A percentile compares a stretch with the other conserved stretches of the same genome.
Conservation (phyloP, 116 monocot genomes). For the Zostera marina region DNA sequence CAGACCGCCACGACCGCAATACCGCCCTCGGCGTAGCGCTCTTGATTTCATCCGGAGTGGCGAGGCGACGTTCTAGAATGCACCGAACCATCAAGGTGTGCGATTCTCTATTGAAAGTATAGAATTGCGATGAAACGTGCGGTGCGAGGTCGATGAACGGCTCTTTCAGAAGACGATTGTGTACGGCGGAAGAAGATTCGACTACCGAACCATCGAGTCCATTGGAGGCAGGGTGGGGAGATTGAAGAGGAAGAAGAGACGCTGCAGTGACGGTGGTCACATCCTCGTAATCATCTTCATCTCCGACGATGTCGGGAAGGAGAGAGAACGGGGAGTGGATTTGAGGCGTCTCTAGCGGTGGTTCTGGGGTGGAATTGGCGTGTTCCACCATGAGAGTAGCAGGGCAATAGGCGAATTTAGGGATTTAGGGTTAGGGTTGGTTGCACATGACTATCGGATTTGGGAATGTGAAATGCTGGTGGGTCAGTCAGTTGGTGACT, state of each 20-base stretch:
- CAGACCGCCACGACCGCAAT: slow-evolving; percentile 70
- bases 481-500: too few species aligned
- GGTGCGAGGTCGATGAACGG: slow-evolving; percentile 62
- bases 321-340: too few species aligned
- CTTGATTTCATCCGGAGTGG: slow-evolving; percentile 75
- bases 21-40: slow-evolving; percentile 45
- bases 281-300: too few species aligned
- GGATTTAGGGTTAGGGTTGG: too few species aligned
- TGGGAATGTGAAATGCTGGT: too few species aligned
- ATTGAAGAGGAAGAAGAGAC: slow-evolving; percentile 1
- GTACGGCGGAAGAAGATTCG: background rate
- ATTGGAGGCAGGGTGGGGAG: background rate
- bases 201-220: too few species aligned
- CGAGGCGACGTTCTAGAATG: slow-evolving; percentile 65
- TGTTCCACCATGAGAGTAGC: too few species aligned
- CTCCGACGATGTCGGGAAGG: too few species aligned
- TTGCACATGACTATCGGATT: too few species aligned
- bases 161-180: background rate
- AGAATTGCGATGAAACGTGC: slow-evolving; percentile 97
- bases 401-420: too few species aligned
- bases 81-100: slow-evolving; percentile 83
- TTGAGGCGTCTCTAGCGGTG: too few species aligned
- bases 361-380: too few species aligned
- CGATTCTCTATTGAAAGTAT: slow-evolving; percentile 82
- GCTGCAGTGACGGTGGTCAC: background rate